Conservation (phyloP, 371 early-diverging fungal species). For the Coemansia sp. region DNA sequence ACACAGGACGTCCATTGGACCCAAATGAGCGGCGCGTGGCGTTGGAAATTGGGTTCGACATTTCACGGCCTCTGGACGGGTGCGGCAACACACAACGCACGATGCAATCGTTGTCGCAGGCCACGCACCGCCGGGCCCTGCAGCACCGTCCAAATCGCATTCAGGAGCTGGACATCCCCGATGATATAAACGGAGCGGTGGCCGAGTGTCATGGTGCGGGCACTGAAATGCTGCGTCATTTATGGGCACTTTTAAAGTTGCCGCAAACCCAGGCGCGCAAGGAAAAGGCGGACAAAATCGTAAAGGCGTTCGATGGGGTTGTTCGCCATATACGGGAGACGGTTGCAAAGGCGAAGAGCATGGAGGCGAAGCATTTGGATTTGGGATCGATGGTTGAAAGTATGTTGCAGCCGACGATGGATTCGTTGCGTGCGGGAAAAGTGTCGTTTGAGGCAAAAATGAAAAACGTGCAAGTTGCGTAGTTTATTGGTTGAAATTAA, state of each 20-base stretch:
- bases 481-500: no score
- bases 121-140: constrained; percentile 20
- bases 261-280: constrained; percentile 28
- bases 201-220: constrained; percentile 49
- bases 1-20: not conserved
- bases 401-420: constrained; percentile 44
- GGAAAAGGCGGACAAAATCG: constrained; percentile 42
- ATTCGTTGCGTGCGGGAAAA: constrained; percentile 33
- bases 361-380: constrained; percentile 26
- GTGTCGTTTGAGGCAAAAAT: constrained; percentile 14
- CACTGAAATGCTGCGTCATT: constrained; percentile 51
- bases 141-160: constrained; percentile 41
- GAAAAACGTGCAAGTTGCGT: not conserved
- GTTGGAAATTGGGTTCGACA: constrained; percentile 29
- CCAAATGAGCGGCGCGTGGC: not conserved
- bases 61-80: constrained; percentile 23
- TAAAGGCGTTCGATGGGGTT: constrained; percentile 27
- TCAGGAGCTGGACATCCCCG: constrained; percentile 43
- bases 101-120: constrained; percentile 22
- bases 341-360: constrained; percentile 16
- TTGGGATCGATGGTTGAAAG: constrained; percentile 29
- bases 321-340: constrained; percentile 32
- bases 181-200: constrained; percentile 26
- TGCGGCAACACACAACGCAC: constrained; percentile 41
- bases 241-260: constrained; percentile 44